Evolutionary conservation across 2,329 filamentous ascomycete genomes (phyloP), one percentile per base, ranked within the genome.

Genomic region (Aspergillus hiratsukae): DNA sequence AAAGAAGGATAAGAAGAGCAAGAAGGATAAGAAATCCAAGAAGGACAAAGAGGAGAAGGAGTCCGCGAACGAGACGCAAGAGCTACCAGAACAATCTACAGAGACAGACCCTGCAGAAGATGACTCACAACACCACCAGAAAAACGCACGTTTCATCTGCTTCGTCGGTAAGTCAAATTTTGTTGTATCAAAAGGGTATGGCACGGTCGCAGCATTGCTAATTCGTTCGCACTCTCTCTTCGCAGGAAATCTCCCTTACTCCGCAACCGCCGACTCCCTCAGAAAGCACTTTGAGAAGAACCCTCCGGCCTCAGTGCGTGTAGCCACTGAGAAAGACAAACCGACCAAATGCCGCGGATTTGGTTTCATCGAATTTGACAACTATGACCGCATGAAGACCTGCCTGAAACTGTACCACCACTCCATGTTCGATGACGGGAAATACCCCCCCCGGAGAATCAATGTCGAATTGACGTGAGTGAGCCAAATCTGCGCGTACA

Each of bases 371-470:
- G 93, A 97, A 74, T 97, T 97, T 70, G 86, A 86, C 61, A 83
- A 86, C 64, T 95, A 87, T 76, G 89, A 92, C 75, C 85, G 88
- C 70, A 95, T 96, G 91, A 89, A 95, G 80, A 94, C 90, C 31
- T 96, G 91, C 69, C 81, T 97, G 58, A 90, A 92, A 74, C 85
- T 91, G 61, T 93, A 93, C 76, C 92, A 97, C 76, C 92, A 97
- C 76, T 88, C 85, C 58, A 81, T 82, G 61, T 95, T 97, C 70
- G 78, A 84, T 57, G 81, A 82, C 53, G 78, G 78, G 40, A 78
- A 77, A 66, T 78, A 73, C 31, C 73, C 75, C 1, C 77, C 86
- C 52, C 81, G 93, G 65, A 89, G 87, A 75, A 95, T 97, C 67
- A 97, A 96, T 70, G 89, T 97, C 27, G 93, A 97, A 76, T 76